A percentile compares a stretch with the other conserved stretches of the same genome.
phyloP scores from a whole-genome alignment of 352 stramenopile genomes.

The Phytophthora tubulina region DNA sequence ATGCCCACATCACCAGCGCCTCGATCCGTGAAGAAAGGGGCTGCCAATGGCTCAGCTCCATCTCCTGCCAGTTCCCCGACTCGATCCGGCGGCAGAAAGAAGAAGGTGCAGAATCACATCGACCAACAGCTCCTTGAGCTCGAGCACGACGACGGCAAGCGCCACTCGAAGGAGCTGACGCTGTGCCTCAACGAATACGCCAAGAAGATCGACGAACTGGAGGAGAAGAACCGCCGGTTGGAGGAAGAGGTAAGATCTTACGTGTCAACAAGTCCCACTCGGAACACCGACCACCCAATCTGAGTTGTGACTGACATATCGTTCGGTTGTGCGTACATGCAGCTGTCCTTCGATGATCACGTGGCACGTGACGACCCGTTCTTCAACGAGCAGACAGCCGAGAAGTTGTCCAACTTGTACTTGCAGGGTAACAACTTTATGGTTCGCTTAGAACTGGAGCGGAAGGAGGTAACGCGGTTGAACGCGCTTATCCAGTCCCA shows the following conservation, averaged over 20 bases:
- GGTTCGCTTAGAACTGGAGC: conserved; percentile 79
- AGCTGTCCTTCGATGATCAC: conserved; percentile 84
- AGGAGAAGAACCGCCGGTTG: conserved; percentile 81
- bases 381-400: conserved; percentile 75
- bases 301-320: conserved; percentile 10
- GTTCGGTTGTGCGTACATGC: conserved; percentile 19
- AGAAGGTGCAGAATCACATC: conserved; percentile 51
- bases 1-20: conserved; percentile 38
- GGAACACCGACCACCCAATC: conserved; percentile 5
- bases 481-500: conserved; percentile 77
- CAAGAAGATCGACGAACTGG: conserved; percentile 81
- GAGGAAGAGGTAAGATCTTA: conserved; percentile 67
- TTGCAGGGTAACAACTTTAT: conserved; percentile 87
- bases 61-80: conserved; percentile 24
- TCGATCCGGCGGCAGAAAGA: conserved; percentile 23
- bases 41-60: background rate
- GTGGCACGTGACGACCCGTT: conserved; percentile 75
- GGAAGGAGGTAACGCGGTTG: conserved; percentile 73
- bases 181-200: conserved; percentile 73
- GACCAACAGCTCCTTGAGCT: conserved; percentile 78
- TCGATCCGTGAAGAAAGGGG: conserved; percentile 31
- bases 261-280: conserved; percentile 1
- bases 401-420: conserved; percentile 84
- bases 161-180: conserved; percentile 73
- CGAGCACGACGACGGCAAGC: conserved; percentile 78